These are phyloP conservation scores for Dictyostelium purpureum DNA, from an alignment of 78 protist species.

Conservation along the genomic window DNA sequence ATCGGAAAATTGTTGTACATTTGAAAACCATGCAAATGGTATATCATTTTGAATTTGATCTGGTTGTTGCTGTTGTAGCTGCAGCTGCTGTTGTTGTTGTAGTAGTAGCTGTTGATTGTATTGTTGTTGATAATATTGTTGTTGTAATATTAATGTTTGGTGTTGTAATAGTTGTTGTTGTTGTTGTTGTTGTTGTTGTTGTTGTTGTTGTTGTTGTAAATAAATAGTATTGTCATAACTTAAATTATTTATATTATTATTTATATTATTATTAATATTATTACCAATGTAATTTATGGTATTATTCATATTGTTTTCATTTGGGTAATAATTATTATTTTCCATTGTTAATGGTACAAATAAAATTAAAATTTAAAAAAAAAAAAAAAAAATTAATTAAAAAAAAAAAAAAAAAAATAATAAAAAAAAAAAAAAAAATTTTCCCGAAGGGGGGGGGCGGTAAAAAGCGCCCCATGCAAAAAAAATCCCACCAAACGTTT, in stretches of 20 bases:
- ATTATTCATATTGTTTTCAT: neutral
- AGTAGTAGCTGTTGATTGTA: neutral
- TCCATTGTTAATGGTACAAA: too few relatives aligned
- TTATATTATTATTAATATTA: too few relatives aligned
- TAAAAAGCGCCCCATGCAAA: too few relatives aligned
- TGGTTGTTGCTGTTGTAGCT: neutral
- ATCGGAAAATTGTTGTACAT: slow-evolving; percentile 34
- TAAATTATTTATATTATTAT: too few relatives aligned
- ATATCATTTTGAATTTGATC: neutral
- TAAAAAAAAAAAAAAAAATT: too few relatives aligned
- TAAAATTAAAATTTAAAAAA: too few relatives aligned
- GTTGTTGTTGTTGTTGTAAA: neutral
- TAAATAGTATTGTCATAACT: too few relatives aligned
- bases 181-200: neutral
- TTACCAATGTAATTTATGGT: too few relatives aligned
- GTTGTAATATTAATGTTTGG: neutral
- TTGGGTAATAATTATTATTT: neutral
- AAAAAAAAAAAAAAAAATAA: too few relatives aligned
- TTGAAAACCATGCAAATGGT: slow-evolving; percentile 32
- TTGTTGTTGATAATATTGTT: neutral
- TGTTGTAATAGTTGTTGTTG: neutral
- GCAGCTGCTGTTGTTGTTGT: neutral
- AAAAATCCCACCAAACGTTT: too few relatives aligned
- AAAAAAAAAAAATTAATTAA: too few relatives aligned
- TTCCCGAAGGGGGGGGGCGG: too few relatives aligned